Percentiles rank a stretch among this genome's conserved stretches.
Evolutionary conservation across 2,329 filamentous ascomycete species (phyloP).

Genomic region (Microsporum canis): DNA sequence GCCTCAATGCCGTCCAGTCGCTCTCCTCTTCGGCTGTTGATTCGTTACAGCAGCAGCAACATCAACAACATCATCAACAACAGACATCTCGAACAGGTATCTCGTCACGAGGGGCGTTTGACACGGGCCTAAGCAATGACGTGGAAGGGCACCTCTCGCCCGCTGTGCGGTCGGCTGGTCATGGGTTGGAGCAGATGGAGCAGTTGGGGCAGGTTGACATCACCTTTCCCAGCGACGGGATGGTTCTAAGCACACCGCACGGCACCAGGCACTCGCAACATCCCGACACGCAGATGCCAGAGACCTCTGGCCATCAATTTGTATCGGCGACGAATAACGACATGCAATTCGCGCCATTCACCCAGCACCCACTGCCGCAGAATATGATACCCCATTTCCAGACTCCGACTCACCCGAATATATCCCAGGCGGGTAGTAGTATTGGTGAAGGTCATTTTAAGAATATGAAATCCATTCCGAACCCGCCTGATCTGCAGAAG

Average conservation of each 20-base stretch:
- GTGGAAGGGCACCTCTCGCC: neutral
- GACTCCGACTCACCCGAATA: neutral
- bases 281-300: neutral
- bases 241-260: neutral
- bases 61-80: neutral
- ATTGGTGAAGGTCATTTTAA: slow-evolving; percentile 18
- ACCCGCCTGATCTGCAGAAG: slow-evolving; percentile 55
- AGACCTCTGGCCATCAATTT: neutral
- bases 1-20: neutral
- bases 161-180: neutral
- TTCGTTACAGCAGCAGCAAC: neutral
- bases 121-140: neutral
- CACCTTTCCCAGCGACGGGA: neutral
- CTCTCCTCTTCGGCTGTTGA: neutral
- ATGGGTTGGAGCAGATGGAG: neutral
- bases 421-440: neutral
- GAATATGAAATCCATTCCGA: slow-evolving; percentile 45
- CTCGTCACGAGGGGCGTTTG: neutral
- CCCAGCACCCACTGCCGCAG: neutral
- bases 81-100: neutral
- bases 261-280: neutral
- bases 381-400: slow-evolving; percentile 6
- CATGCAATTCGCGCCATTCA: neutral
- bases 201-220: neutral
- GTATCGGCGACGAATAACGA: neutral